Conservation (phyloP, 2,329 filamentous ascomycete genomes). For the Ophiostoma himal-ulmi region DNA sequence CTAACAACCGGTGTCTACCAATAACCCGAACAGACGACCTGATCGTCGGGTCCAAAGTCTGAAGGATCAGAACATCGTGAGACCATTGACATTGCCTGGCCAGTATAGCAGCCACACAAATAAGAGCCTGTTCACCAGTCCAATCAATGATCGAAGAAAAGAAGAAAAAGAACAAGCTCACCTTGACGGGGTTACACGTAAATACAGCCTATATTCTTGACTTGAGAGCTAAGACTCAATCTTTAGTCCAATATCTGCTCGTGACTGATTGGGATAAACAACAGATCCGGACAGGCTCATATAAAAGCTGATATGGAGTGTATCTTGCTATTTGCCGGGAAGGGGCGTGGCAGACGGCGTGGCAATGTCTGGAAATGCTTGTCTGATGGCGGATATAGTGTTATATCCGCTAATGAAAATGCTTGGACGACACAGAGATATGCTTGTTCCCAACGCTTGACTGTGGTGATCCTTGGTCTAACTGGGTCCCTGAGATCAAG, state of each 20-base stretch:
- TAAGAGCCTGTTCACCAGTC: no score
- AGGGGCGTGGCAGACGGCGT: not conserved
- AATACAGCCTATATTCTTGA: not conserved
- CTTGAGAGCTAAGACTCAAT: not conserved
- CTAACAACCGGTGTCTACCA: no score
- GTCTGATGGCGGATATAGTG: not conserved
- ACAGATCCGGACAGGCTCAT: not conserved
- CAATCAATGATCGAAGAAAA: no score
- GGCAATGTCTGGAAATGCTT: not conserved
- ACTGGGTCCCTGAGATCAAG: no score
- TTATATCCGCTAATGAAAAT: not conserved
- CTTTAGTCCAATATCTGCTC: not conserved
- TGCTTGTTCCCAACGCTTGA: not conserved
- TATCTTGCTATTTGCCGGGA: not conserved
- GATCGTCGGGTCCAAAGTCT: not conserved
- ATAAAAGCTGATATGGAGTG: not conserved
- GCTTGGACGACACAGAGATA: not conserved
- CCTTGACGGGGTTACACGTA: not conserved
- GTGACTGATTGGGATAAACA: not conserved
- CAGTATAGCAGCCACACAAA: no score
- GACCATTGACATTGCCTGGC: no score
- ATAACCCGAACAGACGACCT: not conserved
- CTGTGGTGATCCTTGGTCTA: not conserved
- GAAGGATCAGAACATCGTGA: no score
- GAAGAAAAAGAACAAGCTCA: constrained; percentile 1